phyloP scores from a whole-genome alignment of 192 early-diverging fungal species.

The Coemansia sp. region DNA sequence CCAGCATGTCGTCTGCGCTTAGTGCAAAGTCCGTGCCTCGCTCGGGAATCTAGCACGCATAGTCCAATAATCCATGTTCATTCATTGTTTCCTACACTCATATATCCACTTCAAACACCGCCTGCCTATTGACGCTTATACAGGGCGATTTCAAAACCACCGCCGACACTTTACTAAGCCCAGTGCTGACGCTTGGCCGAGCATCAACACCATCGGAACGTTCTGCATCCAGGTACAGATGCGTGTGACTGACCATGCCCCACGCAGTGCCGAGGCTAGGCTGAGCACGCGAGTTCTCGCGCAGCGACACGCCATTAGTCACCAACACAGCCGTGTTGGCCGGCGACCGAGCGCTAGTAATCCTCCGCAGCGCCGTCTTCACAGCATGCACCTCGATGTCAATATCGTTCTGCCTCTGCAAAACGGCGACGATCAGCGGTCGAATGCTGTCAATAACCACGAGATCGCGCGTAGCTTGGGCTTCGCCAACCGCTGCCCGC shows the following conservation, averaged over 20 bases:
- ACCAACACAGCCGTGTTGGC: slow-evolving; percentile 17
- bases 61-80: too few relatives aligned
- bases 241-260: slow-evolving; percentile 37
- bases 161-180: not conserved
- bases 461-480: slow-evolving; percentile 12
- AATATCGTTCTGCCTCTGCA: slow-evolving; percentile 17
- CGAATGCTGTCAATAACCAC: slow-evolving; percentile 43
- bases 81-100: not conserved
- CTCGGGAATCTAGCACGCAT: not conserved
- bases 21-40: not conserved
- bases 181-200: not conserved
- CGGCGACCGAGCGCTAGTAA: slow-evolving; percentile 1
- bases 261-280: slow-evolving; percentile 38
- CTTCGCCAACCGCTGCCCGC: not conserved
- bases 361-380: slow-evolving; percentile 24
- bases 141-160: slow-evolving; percentile 26
- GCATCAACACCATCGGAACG: not conserved
- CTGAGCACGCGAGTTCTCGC: slow-evolving; percentile 16
- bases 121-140: not conserved
- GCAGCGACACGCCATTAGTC: slow-evolving; percentile 43
- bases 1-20: not conserved
- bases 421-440: slow-evolving; percentile 26
- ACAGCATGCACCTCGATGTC: slow-evolving; percentile 29
- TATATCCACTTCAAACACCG: slow-evolving; percentile 1
- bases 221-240: slow-evolving; percentile 16